phyloP scores from a whole-genome alignment of 2,329 filamentous ascomycete genomes.

The Chrysoporthe austroafricana region DNA sequence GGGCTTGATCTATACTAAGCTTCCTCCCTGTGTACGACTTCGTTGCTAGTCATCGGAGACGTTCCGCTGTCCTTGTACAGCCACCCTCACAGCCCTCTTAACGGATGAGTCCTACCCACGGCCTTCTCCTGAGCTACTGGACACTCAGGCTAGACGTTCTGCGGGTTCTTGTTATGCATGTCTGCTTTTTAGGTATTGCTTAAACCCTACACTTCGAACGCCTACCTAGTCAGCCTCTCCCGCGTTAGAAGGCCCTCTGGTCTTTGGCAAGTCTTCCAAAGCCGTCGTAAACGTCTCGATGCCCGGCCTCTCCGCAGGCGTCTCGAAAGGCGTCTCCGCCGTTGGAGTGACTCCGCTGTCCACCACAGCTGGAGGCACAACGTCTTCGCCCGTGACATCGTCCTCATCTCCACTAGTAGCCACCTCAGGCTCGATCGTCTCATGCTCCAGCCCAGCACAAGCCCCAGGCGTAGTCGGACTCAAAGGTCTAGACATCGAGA shows the following conservation, averaged over 20 bases:
- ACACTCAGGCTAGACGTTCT: too few relatives aligned
- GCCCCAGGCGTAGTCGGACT: constrained; percentile 35
- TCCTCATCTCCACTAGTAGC: background rate
- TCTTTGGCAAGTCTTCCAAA: constrained; percentile 45
- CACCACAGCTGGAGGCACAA: constrained; percentile 11
- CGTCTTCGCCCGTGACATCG: background rate
- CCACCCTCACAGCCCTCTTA: too few relatives aligned
- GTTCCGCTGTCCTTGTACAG: too few relatives aligned
- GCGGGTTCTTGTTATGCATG: too few relatives aligned
- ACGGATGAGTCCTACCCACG: too few relatives aligned
- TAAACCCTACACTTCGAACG: background rate
- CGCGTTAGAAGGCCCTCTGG: constrained; percentile 25
- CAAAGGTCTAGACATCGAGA: constrained; percentile 39
- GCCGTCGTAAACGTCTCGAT: constrained; percentile 63
- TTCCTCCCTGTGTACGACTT: too few relatives aligned
- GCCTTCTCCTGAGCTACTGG: too few relatives aligned
- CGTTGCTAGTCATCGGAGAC: too few relatives aligned
- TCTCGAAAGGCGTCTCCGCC: background rate
- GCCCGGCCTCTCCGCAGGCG: constrained; percentile 40
- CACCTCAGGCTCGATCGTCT: background rate
- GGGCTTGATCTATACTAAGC: too few relatives aligned
- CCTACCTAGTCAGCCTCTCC: background rate
- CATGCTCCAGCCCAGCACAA: background rate
- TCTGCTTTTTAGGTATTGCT: background rate
- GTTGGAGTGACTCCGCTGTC: constrained; percentile 24